Percentiles rank a stretch among this genome's conserved stretches.
Conservation (phyloP, 2,329 filamentous ascomycete species). For the Talaromyces pinophilus region DNA sequence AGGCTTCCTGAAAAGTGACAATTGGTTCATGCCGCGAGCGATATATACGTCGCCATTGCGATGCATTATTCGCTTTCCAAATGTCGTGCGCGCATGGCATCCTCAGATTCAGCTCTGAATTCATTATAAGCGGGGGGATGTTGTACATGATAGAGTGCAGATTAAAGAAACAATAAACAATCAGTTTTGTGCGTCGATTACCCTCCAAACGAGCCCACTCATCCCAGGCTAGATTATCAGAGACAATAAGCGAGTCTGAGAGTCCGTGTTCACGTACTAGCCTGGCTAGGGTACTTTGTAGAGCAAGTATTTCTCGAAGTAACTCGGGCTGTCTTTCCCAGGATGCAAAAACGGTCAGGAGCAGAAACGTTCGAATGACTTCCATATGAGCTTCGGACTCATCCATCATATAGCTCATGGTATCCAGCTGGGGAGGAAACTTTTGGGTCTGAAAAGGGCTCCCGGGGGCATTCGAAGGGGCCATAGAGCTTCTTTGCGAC, state of each 20-base stretch:
- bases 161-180: conserved; percentile 61
- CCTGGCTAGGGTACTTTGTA: conserved; percentile 59
- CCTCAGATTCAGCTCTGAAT: conserved; percentile 55
- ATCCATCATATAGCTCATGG: conserved; percentile 39
- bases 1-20: conserved; percentile 48
- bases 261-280: conserved; percentile 58
- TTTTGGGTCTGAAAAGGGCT: conserved; percentile 48
- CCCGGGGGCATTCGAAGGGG: conserved; percentile 44
- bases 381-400: conserved; percentile 53
- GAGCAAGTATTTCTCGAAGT: conserved; percentile 58
- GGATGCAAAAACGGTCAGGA: conserved; percentile 61
- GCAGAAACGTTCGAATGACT: conserved; percentile 52
- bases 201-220: conserved; percentile 58
- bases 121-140: conserved; percentile 59
- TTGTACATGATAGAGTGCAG: conserved; percentile 64
- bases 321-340: conserved; percentile 61
- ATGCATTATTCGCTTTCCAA: conserved; percentile 56
- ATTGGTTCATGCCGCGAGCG: conserved; percentile 38
- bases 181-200: conserved; percentile 56
- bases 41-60: conserved; percentile 51
- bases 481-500: conserved; percentile 43
- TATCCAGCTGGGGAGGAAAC: conserved; percentile 35
- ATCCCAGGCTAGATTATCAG: conserved; percentile 52
- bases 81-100: conserved; percentile 58
- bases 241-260: conserved; percentile 33